Evolutionary conservation across 2,329 filamentous ascomycete genomes (phyloP).

Genomic region (Aureobasidium sp.): DNA sequence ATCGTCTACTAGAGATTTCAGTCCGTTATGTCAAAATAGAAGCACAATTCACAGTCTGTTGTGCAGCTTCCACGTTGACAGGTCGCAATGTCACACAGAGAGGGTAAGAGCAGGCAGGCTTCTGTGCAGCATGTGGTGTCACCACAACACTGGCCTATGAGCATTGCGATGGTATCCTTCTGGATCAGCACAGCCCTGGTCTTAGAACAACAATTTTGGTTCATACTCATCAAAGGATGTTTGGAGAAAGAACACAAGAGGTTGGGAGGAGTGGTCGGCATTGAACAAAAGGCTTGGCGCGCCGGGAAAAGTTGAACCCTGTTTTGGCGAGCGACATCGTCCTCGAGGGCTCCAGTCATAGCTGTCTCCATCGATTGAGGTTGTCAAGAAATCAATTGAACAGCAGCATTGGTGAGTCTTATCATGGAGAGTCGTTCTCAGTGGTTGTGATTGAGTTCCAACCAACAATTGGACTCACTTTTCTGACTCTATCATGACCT

Average conservation of each 20-base stretch:
- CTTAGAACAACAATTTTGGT: too few relatives aligned
- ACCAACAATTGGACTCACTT: background rate
- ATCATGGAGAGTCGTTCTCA: background rate
- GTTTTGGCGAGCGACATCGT: background rate
- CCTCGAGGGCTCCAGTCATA: background rate
- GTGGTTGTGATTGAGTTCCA: background rate
- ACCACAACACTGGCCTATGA: background rate
- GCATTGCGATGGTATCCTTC: background rate
- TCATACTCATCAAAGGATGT: background rate
- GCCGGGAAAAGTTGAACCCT: slow-evolving; percentile 4
- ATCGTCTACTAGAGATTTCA: background rate
- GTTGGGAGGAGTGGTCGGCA: background rate
- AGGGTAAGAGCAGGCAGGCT: background rate
- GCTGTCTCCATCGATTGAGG: background rate
- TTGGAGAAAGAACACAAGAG: background rate
- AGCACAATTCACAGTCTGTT: background rate
- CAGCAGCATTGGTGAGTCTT: background rate
- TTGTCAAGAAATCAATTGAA: background rate
- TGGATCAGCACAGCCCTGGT: background rate
- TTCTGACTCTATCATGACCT: background rate
- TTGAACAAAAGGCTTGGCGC: slow-evolving; percentile 1
- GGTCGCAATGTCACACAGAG: background rate
- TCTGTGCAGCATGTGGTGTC: background rate
- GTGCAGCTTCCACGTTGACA: background rate
- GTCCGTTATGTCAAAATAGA: background rate